A percentile compares a stretch with the other conserved stretches of the same genome.
phyloP scores from a whole-genome alignment of 106 monocot species.

The Alisma plantagoaquatica region DNA sequence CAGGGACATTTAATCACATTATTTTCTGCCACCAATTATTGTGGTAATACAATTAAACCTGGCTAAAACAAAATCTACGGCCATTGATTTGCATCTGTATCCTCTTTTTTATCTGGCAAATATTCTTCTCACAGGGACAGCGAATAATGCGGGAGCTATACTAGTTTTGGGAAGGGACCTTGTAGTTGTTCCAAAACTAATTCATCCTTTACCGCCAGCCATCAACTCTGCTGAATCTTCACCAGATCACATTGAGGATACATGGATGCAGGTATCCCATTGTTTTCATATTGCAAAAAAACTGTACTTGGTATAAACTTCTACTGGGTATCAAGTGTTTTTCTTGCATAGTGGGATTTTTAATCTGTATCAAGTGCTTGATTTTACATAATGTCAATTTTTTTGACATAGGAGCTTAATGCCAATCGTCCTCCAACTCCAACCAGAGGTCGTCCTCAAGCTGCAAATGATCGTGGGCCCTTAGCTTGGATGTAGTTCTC shows the following conservation, averaged over 20 bases:
- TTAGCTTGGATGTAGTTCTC: constrained; percentile 89
- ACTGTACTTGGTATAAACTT: too few species aligned
- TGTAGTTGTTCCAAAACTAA: constrained; percentile 91
- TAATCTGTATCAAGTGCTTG: too few species aligned
- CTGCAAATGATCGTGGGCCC: constrained; percentile 57
- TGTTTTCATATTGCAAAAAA: too few species aligned
- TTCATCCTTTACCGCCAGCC: constrained; percentile 88
- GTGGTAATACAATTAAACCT: too few species aligned
- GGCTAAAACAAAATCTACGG: not conserved
- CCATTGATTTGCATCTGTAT: not conserved
- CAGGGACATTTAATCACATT: constrained; percentile 88
- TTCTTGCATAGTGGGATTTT: too few species aligned
- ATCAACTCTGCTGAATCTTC: constrained; percentile 73
- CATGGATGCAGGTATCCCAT: constrained; percentile 86
- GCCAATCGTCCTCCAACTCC: too few species aligned
- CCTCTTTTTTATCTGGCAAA: not conserved
- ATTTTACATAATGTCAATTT: too few species aligned
- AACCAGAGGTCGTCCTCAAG: constrained; percentile 78
- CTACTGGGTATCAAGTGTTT: too few species aligned
- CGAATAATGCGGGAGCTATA: constrained; percentile 96
- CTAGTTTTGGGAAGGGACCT: constrained; percentile 92
- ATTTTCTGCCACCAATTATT: constrained; percentile 92
- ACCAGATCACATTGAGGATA: constrained; percentile 82
- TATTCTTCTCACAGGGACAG: constrained; percentile 87
- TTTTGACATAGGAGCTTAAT: constrained; percentile 68